These are phyloP conservation scores for Fraxinus anomala DNA, from an alignment of 257 asterid species.

Conservation along the genomic window DNA sequence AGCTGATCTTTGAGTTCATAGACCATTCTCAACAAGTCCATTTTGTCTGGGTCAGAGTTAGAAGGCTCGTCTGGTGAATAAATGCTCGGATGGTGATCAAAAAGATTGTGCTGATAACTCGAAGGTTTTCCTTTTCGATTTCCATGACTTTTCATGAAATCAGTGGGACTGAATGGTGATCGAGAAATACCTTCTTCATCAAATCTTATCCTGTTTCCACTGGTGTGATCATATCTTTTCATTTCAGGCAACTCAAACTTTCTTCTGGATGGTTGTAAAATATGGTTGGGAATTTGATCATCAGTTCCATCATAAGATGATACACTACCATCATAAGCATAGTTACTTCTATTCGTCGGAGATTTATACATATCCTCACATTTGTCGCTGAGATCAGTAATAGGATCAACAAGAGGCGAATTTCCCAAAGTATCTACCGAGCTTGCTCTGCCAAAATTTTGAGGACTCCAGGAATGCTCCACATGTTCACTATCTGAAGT, in stretches of 20 bases:
- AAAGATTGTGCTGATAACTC: constrained; percentile 30
- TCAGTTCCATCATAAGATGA: constrained; percentile 68
- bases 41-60: constrained; percentile 53
- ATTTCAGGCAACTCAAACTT: constrained; percentile 34
- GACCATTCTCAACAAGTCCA: constrained; percentile 70
- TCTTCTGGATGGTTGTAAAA: constrained; percentile 38
- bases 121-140: constrained; percentile 25
- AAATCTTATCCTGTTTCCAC: constrained; percentile 36
- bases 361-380: constrained; percentile 34
- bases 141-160: constrained; percentile 37
- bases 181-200: constrained; percentile 32
- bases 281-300: constrained; percentile 35
- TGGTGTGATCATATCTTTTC: constrained; percentile 21
- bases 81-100: constrained; percentile 42
- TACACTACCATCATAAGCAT: constrained; percentile 63
- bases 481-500: constrained; percentile 42
- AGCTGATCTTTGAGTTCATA: constrained; percentile 74
- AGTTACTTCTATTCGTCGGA: constrained; percentile 47
- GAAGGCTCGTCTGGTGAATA: constrained; percentile 39
- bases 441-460: constrained; percentile 38
- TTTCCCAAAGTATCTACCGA: constrained; percentile 44
- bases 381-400: constrained; percentile 34
- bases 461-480: constrained; percentile 35
- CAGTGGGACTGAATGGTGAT: constrained; percentile 33
- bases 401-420: constrained; percentile 31